A percentile compares a stretch with the other conserved stretches of the same genome.
phyloP scores from a whole-genome alignment of 306 rosid species.

The Biancaea sappan region DNA sequence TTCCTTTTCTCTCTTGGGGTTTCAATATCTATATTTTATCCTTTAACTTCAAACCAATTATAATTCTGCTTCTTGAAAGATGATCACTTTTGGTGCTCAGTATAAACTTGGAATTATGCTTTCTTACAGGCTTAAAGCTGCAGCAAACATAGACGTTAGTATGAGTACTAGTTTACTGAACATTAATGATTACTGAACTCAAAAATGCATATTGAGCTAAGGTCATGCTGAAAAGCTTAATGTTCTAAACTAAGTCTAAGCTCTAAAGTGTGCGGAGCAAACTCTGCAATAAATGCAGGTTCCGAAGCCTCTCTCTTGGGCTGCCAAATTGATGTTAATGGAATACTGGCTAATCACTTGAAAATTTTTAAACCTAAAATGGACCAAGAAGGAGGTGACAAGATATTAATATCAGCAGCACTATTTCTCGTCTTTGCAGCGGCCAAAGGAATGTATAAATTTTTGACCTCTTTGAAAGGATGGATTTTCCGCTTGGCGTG shows the following conservation, averaged over 20 bases:
- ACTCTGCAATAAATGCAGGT: background rate
- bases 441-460: too few species aligned
- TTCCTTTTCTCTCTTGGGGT: background rate
- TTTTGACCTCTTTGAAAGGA: background rate
- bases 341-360: background rate
- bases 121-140: too few species aligned
- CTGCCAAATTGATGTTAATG: background rate
- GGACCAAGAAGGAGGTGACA: background rate
- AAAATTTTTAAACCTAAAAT: background rate
- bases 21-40: background rate
- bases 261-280: too few species aligned
- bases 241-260: too few species aligned
- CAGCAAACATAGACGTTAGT: too few species aligned
- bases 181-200: background rate
- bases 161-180: too few species aligned
- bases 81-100: background rate
- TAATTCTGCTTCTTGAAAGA: background rate
- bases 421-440: background rate
- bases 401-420: background rate
- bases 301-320: too few species aligned
- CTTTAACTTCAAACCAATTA: too few species aligned
- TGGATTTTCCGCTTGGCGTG: too few species aligned
- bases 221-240: too few species aligned
- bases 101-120: background rate
- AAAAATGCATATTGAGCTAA: background rate